A percentile compares a stretch with the other conserved stretches of the same genome.
phyloP scores from a whole-genome alignment of 169 alveolate genomes.

The Cryptosporidium sp. region DNA sequence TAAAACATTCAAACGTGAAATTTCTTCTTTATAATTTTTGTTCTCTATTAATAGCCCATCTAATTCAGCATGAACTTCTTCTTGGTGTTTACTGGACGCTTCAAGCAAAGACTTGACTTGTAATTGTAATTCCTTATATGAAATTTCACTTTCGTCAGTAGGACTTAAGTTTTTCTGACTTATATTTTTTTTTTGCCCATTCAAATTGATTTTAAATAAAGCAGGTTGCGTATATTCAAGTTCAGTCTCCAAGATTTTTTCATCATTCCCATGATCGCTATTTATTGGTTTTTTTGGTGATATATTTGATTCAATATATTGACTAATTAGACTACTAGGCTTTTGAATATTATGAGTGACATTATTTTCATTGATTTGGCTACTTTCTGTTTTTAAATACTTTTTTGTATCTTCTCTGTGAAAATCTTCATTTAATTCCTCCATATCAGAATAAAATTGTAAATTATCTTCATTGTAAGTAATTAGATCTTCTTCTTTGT shows the following conservation, averaged over 20 bases:
- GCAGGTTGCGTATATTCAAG: not conserved
- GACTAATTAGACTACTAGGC: not conserved
- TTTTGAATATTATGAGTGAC: not conserved
- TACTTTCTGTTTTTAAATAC: not conserved
- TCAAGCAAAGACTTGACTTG: slow-evolving; percentile 30
- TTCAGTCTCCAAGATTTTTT: not conserved
- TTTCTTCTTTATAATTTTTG: slow-evolving; percentile 24
- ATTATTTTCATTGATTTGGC: not conserved
- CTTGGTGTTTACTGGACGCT: slow-evolving; percentile 63
- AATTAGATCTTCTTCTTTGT: not conserved
- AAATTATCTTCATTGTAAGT: not conserved
- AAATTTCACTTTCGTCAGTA: not conserved
- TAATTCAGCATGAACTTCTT: slow-evolving; percentile 60
- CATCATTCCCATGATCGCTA: not conserved
- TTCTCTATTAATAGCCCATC: slow-evolving; percentile 23
- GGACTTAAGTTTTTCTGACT: not conserved
- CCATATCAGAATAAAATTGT: not conserved
- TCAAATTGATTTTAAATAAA: not conserved
- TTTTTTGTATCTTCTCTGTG: not conserved
- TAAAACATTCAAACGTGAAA: not conserved
- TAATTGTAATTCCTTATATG: slow-evolving; percentile 32
- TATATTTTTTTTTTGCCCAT: not conserved
- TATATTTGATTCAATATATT: not conserved
- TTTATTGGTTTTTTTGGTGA: not conserved
- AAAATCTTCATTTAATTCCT: slow-evolving; percentile 6